These are phyloP conservation scores for Santalum album DNA, from an alignment of 164 flowering plant species.

Conservation along the genomic window DNA sequence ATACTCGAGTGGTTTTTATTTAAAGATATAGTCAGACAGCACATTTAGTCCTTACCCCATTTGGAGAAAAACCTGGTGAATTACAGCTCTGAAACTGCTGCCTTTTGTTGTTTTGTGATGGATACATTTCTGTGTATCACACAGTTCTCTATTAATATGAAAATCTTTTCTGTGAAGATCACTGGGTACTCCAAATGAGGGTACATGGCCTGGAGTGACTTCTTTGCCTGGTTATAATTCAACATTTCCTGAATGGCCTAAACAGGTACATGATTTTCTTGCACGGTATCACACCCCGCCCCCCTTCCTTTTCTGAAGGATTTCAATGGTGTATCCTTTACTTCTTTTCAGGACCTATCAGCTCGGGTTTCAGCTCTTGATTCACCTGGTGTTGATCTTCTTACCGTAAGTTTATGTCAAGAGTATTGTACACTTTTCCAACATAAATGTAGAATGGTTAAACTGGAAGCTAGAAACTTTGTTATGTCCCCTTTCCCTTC, in stretches of 20 bases:
- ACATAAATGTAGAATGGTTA: no score
- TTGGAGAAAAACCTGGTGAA: no score
- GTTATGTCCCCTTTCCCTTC: no score
- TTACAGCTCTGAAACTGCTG: no score
- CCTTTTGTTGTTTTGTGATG: no score
- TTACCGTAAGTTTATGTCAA: conserved; percentile 48
- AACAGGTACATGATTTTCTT: conserved; percentile 42
- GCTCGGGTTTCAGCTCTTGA: conserved; percentile 73
- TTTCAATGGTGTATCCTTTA: conserved; percentile 5
- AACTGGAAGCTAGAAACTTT: no score
- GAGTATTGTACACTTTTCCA: background rate
- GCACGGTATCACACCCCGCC: background rate
- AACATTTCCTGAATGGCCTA: conserved; percentile 85
- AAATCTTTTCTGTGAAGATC: conserved; percentile 32
- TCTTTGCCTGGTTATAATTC: conserved; percentile 86
- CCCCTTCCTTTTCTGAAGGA: background rate
- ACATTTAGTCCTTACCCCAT: no score
- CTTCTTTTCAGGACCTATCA: conserved; percentile 53
- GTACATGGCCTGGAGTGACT: conserved; percentile 91
- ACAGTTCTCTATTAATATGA: no score
- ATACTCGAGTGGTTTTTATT: no score
- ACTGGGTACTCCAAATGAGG: conserved; percentile 88
- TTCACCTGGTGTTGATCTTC: conserved; percentile 79
- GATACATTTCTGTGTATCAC: no score
- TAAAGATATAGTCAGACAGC: no score